Base-by-base conservation (phyloP, 257 asterid species). In the Solanum raphanifolium region DNA sequence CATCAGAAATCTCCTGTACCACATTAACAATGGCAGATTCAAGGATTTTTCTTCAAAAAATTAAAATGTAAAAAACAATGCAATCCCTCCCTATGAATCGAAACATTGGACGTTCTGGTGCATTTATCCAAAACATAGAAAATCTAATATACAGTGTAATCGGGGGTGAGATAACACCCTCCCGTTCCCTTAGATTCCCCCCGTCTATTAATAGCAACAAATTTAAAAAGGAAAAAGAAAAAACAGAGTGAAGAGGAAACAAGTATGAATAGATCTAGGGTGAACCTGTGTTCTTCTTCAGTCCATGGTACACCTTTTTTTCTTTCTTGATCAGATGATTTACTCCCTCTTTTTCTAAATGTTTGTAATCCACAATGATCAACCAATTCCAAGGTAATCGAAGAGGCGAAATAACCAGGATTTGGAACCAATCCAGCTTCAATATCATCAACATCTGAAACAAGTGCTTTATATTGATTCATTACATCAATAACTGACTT, bases 221-320 rank as follows among this genome's bases (percentile, higher is more conserved):
- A 76, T 76, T 76, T 38, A n/a, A 76, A 6, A 13, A 18, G 7
- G 31, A 48, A 6, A 48, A 7, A n/a, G 34, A 10, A 16, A n/a
- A 34, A 72, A 36, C n/a, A 58, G 23, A 27, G 65, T n/a, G 1
- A 38, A 76, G 9, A 38, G 20, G 13, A 15, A 36, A 36, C 20
- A 21, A 62, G 31, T 65, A 25, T 2, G 72, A 66, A 58, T 58
- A 66, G 35, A 66, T 25, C 16, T 4, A 66, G 27, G 52, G 60
- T 21, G 43, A 43, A 95, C 99, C 98, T 94, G 92, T 96, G 99
- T 66, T 96, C 99, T 9, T 94, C 98, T 84, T 95, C 95, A 1
- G 99, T 96, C 99, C 99, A 96, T 1, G 98, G 98, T 1, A 95
- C 91, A 75, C 98, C 96, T 89, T 93, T 95, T 87, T 90, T 96